These are phyloP conservation scores for Pontederia paniculata DNA, from an alignment of 176 grass and related monocot species.

Conservation along the genomic window DNA sequence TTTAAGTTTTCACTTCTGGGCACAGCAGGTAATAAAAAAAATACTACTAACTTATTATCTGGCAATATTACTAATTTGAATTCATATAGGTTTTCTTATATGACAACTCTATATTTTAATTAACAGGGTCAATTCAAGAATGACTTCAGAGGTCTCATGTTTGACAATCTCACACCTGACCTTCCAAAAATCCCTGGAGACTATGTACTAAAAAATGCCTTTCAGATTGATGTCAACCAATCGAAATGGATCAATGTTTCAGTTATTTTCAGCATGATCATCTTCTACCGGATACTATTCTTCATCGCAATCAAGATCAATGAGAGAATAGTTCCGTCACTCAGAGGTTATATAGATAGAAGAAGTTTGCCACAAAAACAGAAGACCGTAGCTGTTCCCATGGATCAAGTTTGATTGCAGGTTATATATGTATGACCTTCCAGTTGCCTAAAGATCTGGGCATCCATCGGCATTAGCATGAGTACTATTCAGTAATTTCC, in stretches of 20 bases:
- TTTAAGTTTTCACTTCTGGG: slow-evolving; percentile 95
- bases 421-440: no score
- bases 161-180: slow-evolving; percentile 63
- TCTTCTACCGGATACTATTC: slow-evolving; percentile 80
- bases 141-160: slow-evolving; percentile 64
- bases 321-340: slow-evolving; percentile 76
- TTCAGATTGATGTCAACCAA: slow-evolving; percentile 73
- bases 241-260: slow-evolving; percentile 85
- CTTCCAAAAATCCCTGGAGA: slow-evolving; percentile 81
- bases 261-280: slow-evolving; percentile 75
- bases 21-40: slow-evolving; percentile 48
- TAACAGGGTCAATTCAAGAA: slow-evolving; percentile 89
- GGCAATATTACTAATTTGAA: not conserved
- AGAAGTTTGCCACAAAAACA: slow-evolving; percentile 34
- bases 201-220: slow-evolving; percentile 77
- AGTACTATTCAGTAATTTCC: no score
- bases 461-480: no score
- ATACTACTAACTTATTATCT: no score
- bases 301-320: slow-evolving; percentile 86
- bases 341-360: slow-evolving; percentile 62
- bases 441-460: no score
- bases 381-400: not conserved
- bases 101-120: not conserved
- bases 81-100: not conserved
- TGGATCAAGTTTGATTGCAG: not conserved